Base-by-base conservation (phyloP, 2,329 filamentous ascomycete genomes). In the Cadophora gregata region DNA sequence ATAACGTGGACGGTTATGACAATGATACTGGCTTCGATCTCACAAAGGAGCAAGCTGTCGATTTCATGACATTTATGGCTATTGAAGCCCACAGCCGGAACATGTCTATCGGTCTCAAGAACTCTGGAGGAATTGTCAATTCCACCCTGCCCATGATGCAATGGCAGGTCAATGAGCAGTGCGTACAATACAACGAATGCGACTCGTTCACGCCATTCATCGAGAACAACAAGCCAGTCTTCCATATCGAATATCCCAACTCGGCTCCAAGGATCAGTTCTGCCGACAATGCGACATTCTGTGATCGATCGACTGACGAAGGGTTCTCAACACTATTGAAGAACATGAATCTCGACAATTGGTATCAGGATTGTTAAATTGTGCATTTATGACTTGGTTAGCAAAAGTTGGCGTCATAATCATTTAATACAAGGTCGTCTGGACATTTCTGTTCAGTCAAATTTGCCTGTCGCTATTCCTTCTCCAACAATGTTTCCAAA, bases 101-200 rank as follows among this genome's bases (percentile, higher is more conserved):
- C 67, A 79, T 93, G 76, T 83, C 86, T 0, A 82, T 88, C 14
- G 90, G 90, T 0, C 81, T 93, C 64, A 93, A 93, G 79, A 93
- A 92, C 75, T 87, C 86, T 1, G 86, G 81, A 12, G 81, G 79
- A 48, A 88, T 93, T 68, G 86, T 92, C 64, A 68, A 74, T 1
- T 72, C 78, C 1, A 80, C 84, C 12, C 67, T 85, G 5, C 77
- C 80, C 24, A 78, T 84, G 7, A 85, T 90, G 66, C 81, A 90
- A 73, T 93, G 90, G 79, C 84, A 83, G 12, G 88, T 93, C 71
- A 90, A 91, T 77, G 90, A 93, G 80, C 85, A 91, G 78, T 92
- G 90, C 75, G 81, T 84, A 14, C 72, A 89, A 75, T 86, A 85
- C 71, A 68, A 78, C 4, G 88, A 92, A 75, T 92, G 89, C 73